These are phyloP conservation scores for Schwanniomyces pseudopolymorphus DNA, from an alignment of 805 yeast genomes.

Conservation along the genomic window DNA sequence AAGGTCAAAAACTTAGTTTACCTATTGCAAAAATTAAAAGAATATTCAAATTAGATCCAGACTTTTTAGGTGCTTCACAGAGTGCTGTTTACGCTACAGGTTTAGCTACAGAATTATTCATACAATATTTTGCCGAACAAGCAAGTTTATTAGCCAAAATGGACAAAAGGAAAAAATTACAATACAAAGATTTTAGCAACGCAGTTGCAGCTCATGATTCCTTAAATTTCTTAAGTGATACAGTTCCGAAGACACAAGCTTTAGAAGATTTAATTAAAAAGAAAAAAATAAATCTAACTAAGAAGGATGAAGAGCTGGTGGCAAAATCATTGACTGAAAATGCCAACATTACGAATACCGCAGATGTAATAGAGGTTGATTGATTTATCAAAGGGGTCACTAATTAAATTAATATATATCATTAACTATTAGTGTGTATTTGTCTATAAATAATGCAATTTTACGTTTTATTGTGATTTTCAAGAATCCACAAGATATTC, in stretches of 20 bases:
- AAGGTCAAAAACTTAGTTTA: conserved; percentile 34
- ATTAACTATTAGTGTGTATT: neutral
- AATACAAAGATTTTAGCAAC: conserved; percentile 65
- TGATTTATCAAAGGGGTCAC: neutral
- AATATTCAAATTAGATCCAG: conserved; percentile 75
- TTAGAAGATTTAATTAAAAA: conserved; percentile 48
- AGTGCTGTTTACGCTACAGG: conserved; percentile 74
- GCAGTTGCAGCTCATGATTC: conserved; percentile 62
- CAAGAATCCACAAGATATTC: conserved; percentile 31
- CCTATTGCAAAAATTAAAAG: conserved; percentile 71
- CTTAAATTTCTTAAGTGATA: conserved; percentile 59
- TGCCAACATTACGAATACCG: neutral
- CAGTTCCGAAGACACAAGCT: conserved; percentile 63
- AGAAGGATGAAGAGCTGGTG: conserved; percentile 9
- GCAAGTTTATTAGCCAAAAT: conserved; percentile 64
- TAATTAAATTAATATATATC: too few relatives aligned
- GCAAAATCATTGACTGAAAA: neutral
- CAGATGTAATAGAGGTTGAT: neutral
- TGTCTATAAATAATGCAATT: neutral
- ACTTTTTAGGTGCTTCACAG: conserved; percentile 63
- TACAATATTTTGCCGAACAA: conserved; percentile 68
- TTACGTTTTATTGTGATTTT: conserved; percentile 2
- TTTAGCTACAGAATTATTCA: conserved; percentile 74
- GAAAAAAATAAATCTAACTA: conserved; percentile 31
- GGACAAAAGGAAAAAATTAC: conserved; percentile 66